Evolutionary conservation across 495 filamentous ascomycete species (phyloP), one percentile per base, ranked within the genome.

Genomic region (Aspergillus baeticus): DNA sequence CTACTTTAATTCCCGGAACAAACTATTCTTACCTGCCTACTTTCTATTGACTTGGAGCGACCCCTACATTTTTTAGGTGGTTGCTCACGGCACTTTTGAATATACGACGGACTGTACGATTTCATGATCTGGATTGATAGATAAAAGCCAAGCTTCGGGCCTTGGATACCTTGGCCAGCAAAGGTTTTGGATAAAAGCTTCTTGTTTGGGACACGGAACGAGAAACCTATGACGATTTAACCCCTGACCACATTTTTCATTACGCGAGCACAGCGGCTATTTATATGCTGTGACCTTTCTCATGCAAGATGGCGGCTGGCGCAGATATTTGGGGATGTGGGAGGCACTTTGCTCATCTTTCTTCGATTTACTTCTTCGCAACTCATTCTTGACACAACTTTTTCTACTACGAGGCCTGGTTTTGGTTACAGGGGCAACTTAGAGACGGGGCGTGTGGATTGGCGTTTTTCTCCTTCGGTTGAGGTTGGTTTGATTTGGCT

Each of bases 71-170:
- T 65, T 58, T 53, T 64, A 62, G 66, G 65, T 55, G 59, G 63
- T 65, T 64, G 69, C 67, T 66, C 55, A 60, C 65, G 62, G 69
- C 60, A 63, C 69, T 56, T 60, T 60, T 58, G 67, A 38, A 62
- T 50, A 63, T 60, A 65, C 53, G 62, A 64, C 61, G 64, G 64
- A 63, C 59, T 58, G 54, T 60, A 74, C 67, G 66, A 72, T 68
- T 67, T 62, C 41, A 60, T 46, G 62, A 64, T 56, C 47, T 60
- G 51, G 55, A 49, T 55, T 41, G 51, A 56, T 55, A 60, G 45
- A 58, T 41, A 45, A 29, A 53, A 44, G 20, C 23, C 43, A 13
- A 17, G 23, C 29, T 20, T 22, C 26, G 3, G 5, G 38, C 10
- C 26, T 48, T 33, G 33, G 31, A 5, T n/a, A 38, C 21, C 48